Percentiles rank a stretch among this genome's conserved stretches.
Conservation (phyloP, 2,329 filamentous ascomycete species). For the Calonectria honghensis region DNA sequence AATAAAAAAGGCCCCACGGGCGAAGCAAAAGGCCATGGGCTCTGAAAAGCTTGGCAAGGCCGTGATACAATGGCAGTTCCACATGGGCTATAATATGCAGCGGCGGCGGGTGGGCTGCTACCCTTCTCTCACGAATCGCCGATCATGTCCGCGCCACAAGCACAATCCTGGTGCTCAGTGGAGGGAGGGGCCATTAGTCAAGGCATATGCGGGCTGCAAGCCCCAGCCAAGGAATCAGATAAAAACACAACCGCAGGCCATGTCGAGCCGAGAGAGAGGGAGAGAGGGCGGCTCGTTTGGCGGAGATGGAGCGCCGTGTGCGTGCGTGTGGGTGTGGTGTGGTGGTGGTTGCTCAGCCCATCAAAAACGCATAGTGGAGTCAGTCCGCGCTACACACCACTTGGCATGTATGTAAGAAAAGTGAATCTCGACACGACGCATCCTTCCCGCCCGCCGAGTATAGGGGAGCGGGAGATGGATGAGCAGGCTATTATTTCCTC, state of each 20-base stretch:
- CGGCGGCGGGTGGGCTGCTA: not conserved
- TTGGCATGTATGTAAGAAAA: constrained; percentile 1
- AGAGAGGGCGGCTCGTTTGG: not conserved
- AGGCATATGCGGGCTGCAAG: constrained; percentile 2
- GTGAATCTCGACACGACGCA: not conserved
- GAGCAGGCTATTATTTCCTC: constrained; percentile 17
- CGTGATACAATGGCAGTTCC: constrained; percentile 23
- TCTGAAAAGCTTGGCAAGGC: not conserved
- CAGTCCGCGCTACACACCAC: not conserved
- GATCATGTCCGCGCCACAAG: constrained; percentile 26
- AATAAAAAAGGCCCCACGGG: not conserved
- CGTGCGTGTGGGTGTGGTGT: not conserved
- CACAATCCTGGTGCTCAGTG: constrained; percentile 18
- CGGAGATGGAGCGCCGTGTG: not conserved
- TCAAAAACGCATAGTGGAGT: not conserved
- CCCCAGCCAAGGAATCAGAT: not conserved
- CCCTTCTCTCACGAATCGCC: constrained; percentile 14
- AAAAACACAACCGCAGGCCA: not conserved
- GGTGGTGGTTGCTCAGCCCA: not conserved
- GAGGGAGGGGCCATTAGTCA: constrained; percentile 37
- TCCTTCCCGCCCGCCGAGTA: not conserved
- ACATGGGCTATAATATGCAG: not conserved
- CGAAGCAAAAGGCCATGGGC: not conserved
- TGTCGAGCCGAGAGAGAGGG: not conserved
- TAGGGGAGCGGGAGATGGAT: too few relatives aligned